These are phyloP conservation scores for Phlebiopsis flavidoalba DNA, from an alignment of 768 basidiomycete genomes.

Conservation along the genomic window DNA sequence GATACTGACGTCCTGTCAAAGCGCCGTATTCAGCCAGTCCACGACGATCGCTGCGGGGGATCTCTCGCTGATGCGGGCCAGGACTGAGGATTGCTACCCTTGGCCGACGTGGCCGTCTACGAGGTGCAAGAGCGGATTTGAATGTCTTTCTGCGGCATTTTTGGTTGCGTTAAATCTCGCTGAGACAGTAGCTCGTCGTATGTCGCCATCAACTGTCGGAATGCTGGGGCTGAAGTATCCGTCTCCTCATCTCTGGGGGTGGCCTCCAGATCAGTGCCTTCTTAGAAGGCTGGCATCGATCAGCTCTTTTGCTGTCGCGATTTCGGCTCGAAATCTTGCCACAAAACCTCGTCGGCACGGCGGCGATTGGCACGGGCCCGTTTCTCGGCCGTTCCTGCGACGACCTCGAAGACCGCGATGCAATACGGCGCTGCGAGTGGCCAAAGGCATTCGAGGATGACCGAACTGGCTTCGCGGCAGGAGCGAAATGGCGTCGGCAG, in stretches of 20 bases:
- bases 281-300: background rate
- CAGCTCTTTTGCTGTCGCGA: background rate
- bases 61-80: background rate
- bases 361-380: background rate
- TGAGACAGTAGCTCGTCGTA: background rate
- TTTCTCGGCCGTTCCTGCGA: background rate
- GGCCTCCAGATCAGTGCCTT: background rate
- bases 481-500: background rate
- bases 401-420: background rate
- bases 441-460: background rate
- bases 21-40: background rate
- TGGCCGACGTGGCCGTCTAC: background rate
- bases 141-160: background rate
- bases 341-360: background rate
- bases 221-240: background rate
- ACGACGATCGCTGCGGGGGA: background rate
- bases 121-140: background rate
- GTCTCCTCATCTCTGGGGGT: background rate
- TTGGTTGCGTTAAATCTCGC: background rate
- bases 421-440: background rate
- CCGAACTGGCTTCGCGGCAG: background rate
- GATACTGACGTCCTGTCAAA: slow-evolving; percentile 14
- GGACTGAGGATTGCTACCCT: background rate
- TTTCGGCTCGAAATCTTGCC: background rate
- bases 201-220: background rate